These are phyloP conservation scores for Starmerella lactis-condensi DNA, from an alignment of 805 yeast genomes.

Conservation along the genomic window DNA sequence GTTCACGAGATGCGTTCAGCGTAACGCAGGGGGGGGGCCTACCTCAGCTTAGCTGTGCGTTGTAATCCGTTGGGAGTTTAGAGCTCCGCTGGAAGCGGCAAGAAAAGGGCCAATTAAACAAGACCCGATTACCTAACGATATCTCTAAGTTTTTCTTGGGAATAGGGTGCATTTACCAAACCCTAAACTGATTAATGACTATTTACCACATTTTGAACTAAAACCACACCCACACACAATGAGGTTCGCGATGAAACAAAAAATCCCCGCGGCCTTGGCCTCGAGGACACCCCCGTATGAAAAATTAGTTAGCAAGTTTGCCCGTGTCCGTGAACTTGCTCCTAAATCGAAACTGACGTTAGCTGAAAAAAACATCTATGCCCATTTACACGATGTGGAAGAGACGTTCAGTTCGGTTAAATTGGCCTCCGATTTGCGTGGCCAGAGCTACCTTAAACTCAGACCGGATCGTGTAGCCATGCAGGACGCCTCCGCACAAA, in stretches of 20 bases:
- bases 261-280: conserved; percentile 40
- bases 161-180: too few relatives aligned
- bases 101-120: too few relatives aligned
- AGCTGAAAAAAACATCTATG: conserved; percentile 86
- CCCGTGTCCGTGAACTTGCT: conserved; percentile 44
- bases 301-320: conserved; percentile 46
- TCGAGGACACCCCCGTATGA: conserved; percentile 79
- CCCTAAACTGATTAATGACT: too few relatives aligned
- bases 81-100: too few relatives aligned
- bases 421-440: conserved; percentile 37
- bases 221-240: too few relatives aligned
- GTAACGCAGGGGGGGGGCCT: too few relatives aligned
- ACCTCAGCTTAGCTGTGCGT: too few relatives aligned
- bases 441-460: conserved; percentile 74
- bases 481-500: conserved; percentile 99
- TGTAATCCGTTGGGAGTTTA: too few relatives aligned
- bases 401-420: conserved; percentile 46
- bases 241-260: conserved; percentile 13
- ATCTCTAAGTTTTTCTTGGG: too few relatives aligned
- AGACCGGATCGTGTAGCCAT: conserved; percentile 96
- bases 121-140: too few relatives aligned
- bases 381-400: conserved; percentile 79
- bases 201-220: too few relatives aligned
- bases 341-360: conserved; percentile 59
- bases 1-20: too few relatives aligned